phyloP scores from a whole-genome alignment of 768 basidiomycete genomes.

The Termitomyces sp. region DNA sequence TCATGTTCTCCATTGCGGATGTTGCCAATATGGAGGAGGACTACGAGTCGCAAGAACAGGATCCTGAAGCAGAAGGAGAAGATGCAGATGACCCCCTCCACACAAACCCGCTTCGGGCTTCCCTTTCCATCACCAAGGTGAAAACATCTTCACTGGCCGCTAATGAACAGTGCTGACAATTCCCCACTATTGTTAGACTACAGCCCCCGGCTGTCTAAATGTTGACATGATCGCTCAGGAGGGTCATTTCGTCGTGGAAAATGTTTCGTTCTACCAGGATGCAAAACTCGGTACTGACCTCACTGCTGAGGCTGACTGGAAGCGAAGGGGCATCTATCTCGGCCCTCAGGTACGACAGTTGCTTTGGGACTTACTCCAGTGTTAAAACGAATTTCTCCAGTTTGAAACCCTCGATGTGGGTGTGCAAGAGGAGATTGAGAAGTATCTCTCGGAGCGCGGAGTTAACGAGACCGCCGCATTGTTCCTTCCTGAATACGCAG shows the following conservation, averaged over 20 bases:
- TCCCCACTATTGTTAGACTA: slow-evolving; percentile 36
- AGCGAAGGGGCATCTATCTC: slow-evolving; percentile 85
- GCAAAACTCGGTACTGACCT: slow-evolving; percentile 67
- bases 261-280: slow-evolving; percentile 82
- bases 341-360: slow-evolving; percentile 68
- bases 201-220: slow-evolving; percentile 63
- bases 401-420: slow-evolving; percentile 87
- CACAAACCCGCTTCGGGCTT: slow-evolving; percentile 72
- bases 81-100: slow-evolving; percentile 25
- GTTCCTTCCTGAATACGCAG: slow-evolving; percentile 87
- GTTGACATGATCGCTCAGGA: slow-evolving; percentile 79
- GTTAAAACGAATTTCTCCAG: slow-evolving; percentile 27
- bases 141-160: background rate
- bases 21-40: slow-evolving; percentile 48
- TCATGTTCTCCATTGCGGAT: slow-evolving; percentile 93
- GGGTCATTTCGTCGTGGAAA: slow-evolving; percentile 82
- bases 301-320: slow-evolving; percentile 92
- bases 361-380: background rate
- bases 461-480: slow-evolving; percentile 77
- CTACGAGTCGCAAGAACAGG: slow-evolving; percentile 23
- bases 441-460: slow-evolving; percentile 86
- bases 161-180: background rate
- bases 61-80: slow-evolving; percentile 22
- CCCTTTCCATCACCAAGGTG: slow-evolving; percentile 85
- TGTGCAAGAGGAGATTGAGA: slow-evolving; percentile 91